Evolutionary conservation across 192 early-diverging fungal species (phyloP).

Genomic region (Coemansia sp.): DNA sequence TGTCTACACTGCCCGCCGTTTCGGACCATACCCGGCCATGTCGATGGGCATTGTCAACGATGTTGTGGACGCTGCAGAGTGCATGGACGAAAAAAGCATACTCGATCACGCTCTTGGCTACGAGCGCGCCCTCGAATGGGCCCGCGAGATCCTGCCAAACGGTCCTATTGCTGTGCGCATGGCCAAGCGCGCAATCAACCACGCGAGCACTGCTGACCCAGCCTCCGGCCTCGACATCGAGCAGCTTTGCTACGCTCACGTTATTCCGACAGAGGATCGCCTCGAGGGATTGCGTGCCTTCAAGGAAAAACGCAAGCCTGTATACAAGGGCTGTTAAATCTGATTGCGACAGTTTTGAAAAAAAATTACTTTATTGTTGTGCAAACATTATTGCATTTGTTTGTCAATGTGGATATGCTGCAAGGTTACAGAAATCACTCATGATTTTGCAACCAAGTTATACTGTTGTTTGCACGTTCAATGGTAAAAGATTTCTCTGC

Average conservation of each 20-base stretch:
- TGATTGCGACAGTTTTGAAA: too few species aligned
- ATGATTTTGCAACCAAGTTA: too few species aligned
- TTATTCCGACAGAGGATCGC: slow-evolving; percentile 92
- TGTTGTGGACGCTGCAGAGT: slow-evolving; percentile 19
- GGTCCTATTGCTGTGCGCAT: slow-evolving; percentile 86
- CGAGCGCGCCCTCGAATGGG: slow-evolving; percentile 75
- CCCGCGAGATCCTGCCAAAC: slow-evolving; percentile 69
- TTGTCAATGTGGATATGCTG: too few species aligned
- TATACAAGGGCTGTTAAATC: slow-evolving; percentile 70
- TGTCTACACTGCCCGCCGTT: slow-evolving; percentile 78
- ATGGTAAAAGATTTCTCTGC: too few species aligned
- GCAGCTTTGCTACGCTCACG: slow-evolving; percentile 91
- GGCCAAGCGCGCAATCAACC: slow-evolving; percentile 89
- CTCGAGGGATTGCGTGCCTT: slow-evolving; percentile 80
- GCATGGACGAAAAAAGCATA: slow-evolving; percentile 13
- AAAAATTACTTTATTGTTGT: too few species aligned
- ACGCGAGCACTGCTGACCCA: slow-evolving; percentile 76
- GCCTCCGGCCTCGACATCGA: slow-evolving; percentile 85
- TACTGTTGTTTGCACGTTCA: too few species aligned
- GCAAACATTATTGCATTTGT: too few species aligned
- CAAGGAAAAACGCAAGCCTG: slow-evolving; percentile 80
- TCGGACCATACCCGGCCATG: slow-evolving; percentile 64
- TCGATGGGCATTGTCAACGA: slow-evolving; percentile 77
- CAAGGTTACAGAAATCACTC: too few species aligned
- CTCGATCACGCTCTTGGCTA: slow-evolving; percentile 44